phyloP scores from a whole-genome alignment of 2,329 filamentous ascomycete species.

The Cercospora janseana region DNA sequence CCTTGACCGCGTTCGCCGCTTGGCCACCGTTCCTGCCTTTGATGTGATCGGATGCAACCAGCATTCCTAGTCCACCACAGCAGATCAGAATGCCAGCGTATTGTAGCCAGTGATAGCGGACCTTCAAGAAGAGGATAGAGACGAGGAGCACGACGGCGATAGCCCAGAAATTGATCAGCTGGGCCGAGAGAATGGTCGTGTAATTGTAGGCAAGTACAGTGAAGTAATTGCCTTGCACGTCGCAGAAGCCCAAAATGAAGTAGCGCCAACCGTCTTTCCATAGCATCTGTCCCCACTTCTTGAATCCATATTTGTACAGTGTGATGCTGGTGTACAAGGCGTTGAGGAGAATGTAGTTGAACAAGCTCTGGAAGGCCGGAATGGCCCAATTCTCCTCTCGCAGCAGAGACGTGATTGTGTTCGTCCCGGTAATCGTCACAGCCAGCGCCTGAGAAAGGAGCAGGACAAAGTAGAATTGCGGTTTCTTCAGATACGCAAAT shows the following conservation, averaged over 20 bases:
- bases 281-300: conserved; percentile 64
- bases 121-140: conserved; percentile 76
- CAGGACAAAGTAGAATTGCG: conserved; percentile 85
- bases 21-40: conserved; percentile 69
- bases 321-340: conserved; percentile 78
- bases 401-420: conserved; percentile 83
- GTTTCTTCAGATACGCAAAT: conserved; percentile 73
- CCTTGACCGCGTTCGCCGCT: conserved; percentile 73
- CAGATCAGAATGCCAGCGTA: conserved; percentile 83
- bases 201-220: conserved; percentile 90
- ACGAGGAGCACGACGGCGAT: conserved; percentile 88
- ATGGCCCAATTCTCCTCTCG: conserved; percentile 68
- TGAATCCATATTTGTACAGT: conserved; percentile 73
- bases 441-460: conserved; percentile 73
- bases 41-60: conserved; percentile 85
- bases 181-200: conserved; percentile 87
- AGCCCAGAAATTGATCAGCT: conserved; percentile 98
- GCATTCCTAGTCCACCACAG: conserved; percentile 84
- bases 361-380: conserved; percentile 91
- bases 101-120: conserved; percentile 87
- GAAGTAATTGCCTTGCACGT: conserved; percentile 98
- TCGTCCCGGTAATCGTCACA: conserved; percentile 87
- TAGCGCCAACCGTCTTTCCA: conserved; percentile 84
- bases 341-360: conserved; percentile 86
- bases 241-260: conserved; percentile 85